phyloP scores from a whole-genome alignment of 352 stramenopile species.

The Pythium insidiosum region DNA sequence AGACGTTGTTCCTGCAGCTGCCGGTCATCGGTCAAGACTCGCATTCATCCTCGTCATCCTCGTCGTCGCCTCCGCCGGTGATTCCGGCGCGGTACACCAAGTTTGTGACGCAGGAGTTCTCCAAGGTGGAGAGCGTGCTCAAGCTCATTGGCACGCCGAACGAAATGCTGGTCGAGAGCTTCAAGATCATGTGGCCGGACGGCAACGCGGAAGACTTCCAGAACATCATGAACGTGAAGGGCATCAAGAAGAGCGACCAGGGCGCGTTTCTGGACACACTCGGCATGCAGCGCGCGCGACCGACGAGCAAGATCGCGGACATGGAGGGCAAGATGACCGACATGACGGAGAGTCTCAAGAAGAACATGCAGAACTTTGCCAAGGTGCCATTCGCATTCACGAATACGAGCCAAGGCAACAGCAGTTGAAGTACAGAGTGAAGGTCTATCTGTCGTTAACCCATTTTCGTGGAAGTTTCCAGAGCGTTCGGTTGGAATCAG shows the following conservation, averaged over 20 bases:
- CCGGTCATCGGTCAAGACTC: slow-evolving; percentile 75
- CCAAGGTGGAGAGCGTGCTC: slow-evolving; percentile 94
- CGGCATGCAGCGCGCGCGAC: slow-evolving; percentile 54
- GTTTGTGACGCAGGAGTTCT: slow-evolving; percentile 94
- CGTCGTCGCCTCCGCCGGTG: slow-evolving; percentile 38
- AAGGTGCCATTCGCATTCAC: slow-evolving; percentile 68
- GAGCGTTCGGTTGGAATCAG: no score
- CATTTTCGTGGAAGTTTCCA: no score
- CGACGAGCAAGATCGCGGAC: slow-evolving; percentile 60
- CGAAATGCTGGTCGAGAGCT: slow-evolving; percentile 94
- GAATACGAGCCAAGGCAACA: slow-evolving; percentile 4
- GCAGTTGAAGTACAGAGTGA: no score
- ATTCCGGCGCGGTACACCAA: slow-evolving; percentile 94
- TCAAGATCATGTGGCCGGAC: slow-evolving; percentile 94
- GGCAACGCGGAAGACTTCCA: slow-evolving; percentile 91
- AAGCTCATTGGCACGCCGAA: slow-evolving; percentile 97
- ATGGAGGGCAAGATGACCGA: slow-evolving; percentile 85
- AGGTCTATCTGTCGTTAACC: no score
- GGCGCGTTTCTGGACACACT: slow-evolving; percentile 48
- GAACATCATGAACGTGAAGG: slow-evolving; percentile 94
- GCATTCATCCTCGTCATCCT: slow-evolving; percentile 26
- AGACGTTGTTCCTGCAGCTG: slow-evolving; percentile 94
- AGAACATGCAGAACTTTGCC: slow-evolving; percentile 81
- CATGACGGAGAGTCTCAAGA: slow-evolving; percentile 81
- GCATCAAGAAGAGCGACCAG: slow-evolving; percentile 77